Evolutionary conservation across 345 rosid genomes (phyloP).

Genomic region (Leavenworthia alabamica): DNA sequence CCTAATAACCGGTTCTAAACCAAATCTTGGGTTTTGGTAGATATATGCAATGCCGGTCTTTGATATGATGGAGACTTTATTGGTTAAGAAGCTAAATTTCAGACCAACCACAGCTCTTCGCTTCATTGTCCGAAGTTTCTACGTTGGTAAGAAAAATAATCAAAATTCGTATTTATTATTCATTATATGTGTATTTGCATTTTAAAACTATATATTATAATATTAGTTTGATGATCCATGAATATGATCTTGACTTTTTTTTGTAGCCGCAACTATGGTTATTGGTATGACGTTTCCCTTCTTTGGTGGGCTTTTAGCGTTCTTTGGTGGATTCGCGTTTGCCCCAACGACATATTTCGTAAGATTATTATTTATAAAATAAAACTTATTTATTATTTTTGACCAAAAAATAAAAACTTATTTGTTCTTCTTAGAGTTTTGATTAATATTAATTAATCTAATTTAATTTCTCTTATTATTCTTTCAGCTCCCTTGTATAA

Average conservation of each 20-base stretch:
- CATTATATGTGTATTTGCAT: neutral
- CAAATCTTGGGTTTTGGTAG: constrained; percentile 26
- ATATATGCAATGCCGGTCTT: constrained; percentile 73
- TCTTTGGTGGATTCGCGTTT: constrained; percentile 85
- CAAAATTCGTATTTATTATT: neutral
- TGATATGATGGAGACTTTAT: constrained; percentile 66
- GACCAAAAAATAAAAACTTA: too few species aligned
- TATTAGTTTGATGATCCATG: neutral
- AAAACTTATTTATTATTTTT: too few species aligned
- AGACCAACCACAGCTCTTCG: constrained; percentile 41
- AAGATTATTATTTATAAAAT: constrained; percentile 29
- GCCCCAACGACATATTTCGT: constrained; percentile 81
- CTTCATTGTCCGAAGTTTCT: constrained; percentile 42
- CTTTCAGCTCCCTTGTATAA: constrained; percentile 66
- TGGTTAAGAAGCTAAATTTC: constrained; percentile 56
- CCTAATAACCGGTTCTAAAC: neutral
- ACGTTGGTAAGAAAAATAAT: constrained; percentile 45
- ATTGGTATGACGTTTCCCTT: constrained; percentile 65
- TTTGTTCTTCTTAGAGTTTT: neutral
- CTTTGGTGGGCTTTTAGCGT: constrained; percentile 73
- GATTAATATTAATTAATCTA: neutral
- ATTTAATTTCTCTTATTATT: neutral
- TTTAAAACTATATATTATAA: neutral
- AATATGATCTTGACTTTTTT: neutral
- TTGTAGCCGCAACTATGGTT: constrained; percentile 62